Evolutionary conservation across 139 green algal genomes (phyloP), one percentile per base, ranked within the genome.

Genomic region (Picochlorum costavermella): DNA sequence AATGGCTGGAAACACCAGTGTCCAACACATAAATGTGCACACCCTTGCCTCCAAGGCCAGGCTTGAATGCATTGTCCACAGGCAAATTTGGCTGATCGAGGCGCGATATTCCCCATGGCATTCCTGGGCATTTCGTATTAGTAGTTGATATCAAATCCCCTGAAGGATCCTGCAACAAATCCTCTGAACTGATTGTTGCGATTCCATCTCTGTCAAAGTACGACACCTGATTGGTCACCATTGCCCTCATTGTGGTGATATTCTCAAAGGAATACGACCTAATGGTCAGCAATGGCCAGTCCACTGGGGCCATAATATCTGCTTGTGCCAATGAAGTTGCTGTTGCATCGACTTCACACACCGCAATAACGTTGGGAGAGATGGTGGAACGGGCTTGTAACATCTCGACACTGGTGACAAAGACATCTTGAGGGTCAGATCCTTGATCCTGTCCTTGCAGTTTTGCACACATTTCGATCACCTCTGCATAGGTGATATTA

Each of bases 1-100:
- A 20, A 57, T 85, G 78, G 16, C 48, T 45, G 17, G 64, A 67
- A 61, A 85, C 77, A 40, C 78, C 76, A 12, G 78, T 85, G 63
- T 85, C 78, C 6, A 85, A 44, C n/a, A 82, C 55, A 49, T 85
- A 85, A 45, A 66, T 53, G 33, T 66, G 60, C 33, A 66, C 36
- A 6, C 60, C 60, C 2, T 16, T 31, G 17, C 60, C 60, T 25
- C 8, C 57, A 29, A n/a, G 17, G 23, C 12, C 12, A 55, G 58
- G n/a, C 14, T 66, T 57, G 48, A 25, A 56, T 26, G 10, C 13
- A n/a, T 43, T 43, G 6, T 66, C 60, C 31, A 66, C 10, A 43
- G 60, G 60, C 33, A 66, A 40, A 43, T 20, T 20, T 37, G 60
- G 13, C 23, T 66, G 60, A 40, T 66, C 60, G 36, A 66, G 14